Evolutionary conservation across 202 grass and related monocot species (phyloP).

Genomic region (Hordeum pubiflorum): DNA sequence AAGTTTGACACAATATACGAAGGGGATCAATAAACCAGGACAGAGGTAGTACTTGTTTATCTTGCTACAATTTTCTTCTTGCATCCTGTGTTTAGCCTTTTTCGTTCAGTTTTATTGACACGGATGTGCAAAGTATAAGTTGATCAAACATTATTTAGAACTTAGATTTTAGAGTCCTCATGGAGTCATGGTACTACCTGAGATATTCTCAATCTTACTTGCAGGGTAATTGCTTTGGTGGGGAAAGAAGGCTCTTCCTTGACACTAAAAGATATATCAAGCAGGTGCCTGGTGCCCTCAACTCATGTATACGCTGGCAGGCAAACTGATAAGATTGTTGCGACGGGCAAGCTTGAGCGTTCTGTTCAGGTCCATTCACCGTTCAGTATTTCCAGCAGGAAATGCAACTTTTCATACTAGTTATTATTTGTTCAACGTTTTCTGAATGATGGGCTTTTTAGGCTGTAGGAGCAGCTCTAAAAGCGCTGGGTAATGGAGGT

Average conservation of each 20-base stretch:
- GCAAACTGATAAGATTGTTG: conserved; percentile 48
- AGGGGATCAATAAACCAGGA: no score
- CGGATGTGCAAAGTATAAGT: not conserved
- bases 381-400: conserved; percentile 17
- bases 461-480: conserved; percentile 63
- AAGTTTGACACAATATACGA: no score
- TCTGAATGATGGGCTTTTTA: conserved; percentile 28
- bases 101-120: conserved; percentile 2
- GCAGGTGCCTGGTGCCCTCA: conserved; percentile 46
- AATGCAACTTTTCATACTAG: conserved; percentile 11
- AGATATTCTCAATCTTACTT: conserved; percentile 18
- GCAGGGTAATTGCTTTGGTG: conserved; percentile 47
- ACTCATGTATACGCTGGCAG: conserved; percentile 53
- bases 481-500: conserved; percentile 43
- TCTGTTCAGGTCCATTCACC: conserved; percentile 64
- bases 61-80: not conserved
- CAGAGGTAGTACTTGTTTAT: not conserved
- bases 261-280: conserved; percentile 47
- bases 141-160: not conserved
- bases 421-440: conserved; percentile 17
- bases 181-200: not conserved
- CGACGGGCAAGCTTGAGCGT: conserved; percentile 63
- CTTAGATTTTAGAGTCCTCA: not conserved
- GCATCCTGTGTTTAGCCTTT: not conserved
- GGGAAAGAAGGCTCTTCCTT: conserved; percentile 38